A percentile compares a stretch with the other conserved stretches of the same genome.
phyloP scores from a whole-genome alignment of 2,329 filamentous ascomycete genomes.

The Talaromyces funiculosus region DNA sequence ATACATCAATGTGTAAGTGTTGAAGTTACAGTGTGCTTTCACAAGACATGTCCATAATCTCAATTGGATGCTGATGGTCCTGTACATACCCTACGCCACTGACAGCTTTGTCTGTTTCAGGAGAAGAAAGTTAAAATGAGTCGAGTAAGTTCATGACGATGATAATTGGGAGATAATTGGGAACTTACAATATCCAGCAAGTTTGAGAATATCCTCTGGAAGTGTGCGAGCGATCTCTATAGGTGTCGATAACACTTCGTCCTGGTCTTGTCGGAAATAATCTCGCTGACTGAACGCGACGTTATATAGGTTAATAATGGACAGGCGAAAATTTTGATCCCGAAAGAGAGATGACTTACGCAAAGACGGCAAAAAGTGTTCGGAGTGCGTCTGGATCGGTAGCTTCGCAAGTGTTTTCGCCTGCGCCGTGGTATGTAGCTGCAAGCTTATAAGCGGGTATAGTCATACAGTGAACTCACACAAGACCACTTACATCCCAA shows the following conservation, averaged over 20 bases:
- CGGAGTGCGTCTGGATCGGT: neutral
- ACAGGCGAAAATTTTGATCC: neutral
- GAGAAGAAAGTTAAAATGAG: neutral
- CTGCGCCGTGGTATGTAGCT: neutral
- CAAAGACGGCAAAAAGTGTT: neutral
- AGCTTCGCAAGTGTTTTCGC: neutral
- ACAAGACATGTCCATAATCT: neutral
- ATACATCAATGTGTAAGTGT: neutral
- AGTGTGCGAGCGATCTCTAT: neutral
- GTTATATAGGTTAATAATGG: neutral
- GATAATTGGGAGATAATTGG: too few species aligned
- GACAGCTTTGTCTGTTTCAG: neutral
- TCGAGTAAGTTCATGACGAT: neutral
- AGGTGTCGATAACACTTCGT: neutral
- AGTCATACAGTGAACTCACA: neutral
- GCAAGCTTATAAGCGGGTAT: neutral
- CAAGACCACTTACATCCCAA: neutral
- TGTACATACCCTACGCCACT: neutral
- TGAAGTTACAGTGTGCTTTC: neutral
- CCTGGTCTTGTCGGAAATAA: neutral
- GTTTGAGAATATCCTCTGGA: neutral
- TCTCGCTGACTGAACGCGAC: neutral
- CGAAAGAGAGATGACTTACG: neutral
- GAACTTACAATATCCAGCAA: neutral
- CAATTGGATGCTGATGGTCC: neutral